These are phyloP conservation scores for Anisogramma anomala DNA, from an alignment of 2,329 filamentous ascomycete species.

Conservation along the genomic window DNA sequence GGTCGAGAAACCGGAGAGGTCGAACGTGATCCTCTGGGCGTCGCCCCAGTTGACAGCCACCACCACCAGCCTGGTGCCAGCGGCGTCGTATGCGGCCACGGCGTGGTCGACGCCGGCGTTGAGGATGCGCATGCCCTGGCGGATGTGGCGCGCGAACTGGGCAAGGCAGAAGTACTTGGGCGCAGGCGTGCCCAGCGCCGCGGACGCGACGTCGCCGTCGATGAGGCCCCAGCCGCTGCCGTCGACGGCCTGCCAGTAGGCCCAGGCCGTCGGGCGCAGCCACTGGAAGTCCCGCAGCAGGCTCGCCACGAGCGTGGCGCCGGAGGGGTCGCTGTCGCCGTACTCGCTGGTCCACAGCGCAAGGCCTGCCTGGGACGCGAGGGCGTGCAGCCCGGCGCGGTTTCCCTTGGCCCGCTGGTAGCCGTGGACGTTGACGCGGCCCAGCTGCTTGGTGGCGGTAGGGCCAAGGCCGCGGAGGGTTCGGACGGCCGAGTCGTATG, in stretches of 20 bases:
- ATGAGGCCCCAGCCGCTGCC: constrained; percentile 30
- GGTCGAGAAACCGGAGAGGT: constrained; percentile 25
- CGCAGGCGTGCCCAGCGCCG: constrained; percentile 20
- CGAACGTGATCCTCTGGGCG: constrained; percentile 29
- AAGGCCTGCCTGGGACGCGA: constrained; percentile 20
- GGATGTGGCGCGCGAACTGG: constrained; percentile 31
- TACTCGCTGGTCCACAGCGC: constrained; percentile 33
- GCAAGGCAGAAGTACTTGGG: constrained; percentile 33
- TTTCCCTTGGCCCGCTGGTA: constrained; percentile 26
- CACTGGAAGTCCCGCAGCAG: constrained; percentile 29
- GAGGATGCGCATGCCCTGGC: constrained; percentile 29
- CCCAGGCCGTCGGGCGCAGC: constrained; percentile 31
- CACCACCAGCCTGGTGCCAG: constrained; percentile 25
- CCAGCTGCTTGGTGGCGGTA: constrained; percentile 20
- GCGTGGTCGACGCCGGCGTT: constrained; percentile 25
- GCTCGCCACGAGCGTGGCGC: constrained; percentile 24
- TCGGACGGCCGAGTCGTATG: constrained; percentile 26
- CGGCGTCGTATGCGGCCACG: constrained; percentile 28
- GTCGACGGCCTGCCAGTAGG: constrained; percentile 34
- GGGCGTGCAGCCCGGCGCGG: constrained; percentile 24
- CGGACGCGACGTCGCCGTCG: constrained; percentile 26
- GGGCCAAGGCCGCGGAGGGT: constrained; percentile 24
- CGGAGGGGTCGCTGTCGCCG: constrained; percentile 29
- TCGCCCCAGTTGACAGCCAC: constrained; percentile 29
- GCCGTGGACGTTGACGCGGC: constrained; percentile 33